Conservation (phyloP, 768 basidiomycete genomes). For the Amanita polypyramis region DNA sequence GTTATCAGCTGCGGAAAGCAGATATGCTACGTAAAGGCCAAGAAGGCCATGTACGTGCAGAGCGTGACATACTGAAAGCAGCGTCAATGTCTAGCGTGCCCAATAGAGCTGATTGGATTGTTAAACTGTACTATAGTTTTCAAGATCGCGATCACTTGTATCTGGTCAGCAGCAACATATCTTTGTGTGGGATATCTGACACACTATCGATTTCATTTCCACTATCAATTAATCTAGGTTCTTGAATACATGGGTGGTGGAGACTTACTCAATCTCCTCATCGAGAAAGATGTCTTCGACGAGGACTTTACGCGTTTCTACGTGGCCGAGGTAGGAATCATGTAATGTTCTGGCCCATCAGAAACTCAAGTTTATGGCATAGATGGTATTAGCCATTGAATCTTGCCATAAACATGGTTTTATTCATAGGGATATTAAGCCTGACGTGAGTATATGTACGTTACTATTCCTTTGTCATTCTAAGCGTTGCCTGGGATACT, state of each 20-base stretch:
- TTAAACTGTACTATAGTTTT: slow-evolving; percentile 86
- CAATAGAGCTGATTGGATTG: slow-evolving; percentile 84
- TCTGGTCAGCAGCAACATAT: slow-evolving; percentile 51
- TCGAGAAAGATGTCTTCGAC: slow-evolving; percentile 84
- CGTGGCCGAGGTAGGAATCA: slow-evolving; percentile 66
- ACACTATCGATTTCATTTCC: slow-evolving; percentile 38
- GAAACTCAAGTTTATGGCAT: slow-evolving; percentile 10
- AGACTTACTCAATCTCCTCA: slow-evolving; percentile 91
- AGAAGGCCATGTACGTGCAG: slow-evolving; percentile 94
- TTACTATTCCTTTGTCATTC: slow-evolving; percentile 12
- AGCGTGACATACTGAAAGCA: slow-evolving; percentile 87
- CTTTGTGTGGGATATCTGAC: slow-evolving; percentile 16
- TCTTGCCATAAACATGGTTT: slow-evolving; percentile 91
- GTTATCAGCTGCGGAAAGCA: slow-evolving; percentile 61
- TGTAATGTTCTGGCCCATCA: slow-evolving; percentile 10
- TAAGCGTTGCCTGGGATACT: slow-evolving; percentile 12
- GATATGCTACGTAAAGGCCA: slow-evolving; percentile 96
- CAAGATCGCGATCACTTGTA: slow-evolving; percentile 94
- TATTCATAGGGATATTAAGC: slow-evolving; percentile 97
- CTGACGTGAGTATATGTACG: slow-evolving; percentile 52
- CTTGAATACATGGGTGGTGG: slow-evolving; percentile 96
- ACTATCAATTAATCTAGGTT: slow-evolving; percentile 45
- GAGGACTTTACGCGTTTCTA: slow-evolving; percentile 92
- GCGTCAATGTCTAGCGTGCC: slow-evolving; percentile 73
- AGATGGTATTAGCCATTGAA: slow-evolving; percentile 94